Evolutionary conservation across 2,329 filamentous ascomycete species (phyloP).

Genomic region (Xylariaceae sp.): DNA sequence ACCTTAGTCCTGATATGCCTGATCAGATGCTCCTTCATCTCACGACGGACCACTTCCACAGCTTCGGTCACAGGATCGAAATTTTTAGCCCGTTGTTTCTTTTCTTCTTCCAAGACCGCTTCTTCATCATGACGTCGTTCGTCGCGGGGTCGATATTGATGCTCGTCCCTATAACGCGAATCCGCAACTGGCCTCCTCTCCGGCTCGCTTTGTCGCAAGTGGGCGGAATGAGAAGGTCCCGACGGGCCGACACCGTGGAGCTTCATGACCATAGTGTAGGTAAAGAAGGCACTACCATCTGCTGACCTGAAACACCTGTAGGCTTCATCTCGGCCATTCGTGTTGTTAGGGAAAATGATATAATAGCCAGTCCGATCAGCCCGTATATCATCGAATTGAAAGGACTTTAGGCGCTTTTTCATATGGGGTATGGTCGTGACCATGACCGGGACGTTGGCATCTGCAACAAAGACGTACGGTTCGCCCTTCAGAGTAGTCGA

Average conservation of each 20-base stretch:
- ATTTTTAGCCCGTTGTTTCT: constrained; percentile 81
- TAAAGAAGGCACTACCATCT: constrained; percentile 85
- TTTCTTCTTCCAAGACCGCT: constrained; percentile 85
- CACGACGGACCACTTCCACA: constrained; percentile 73
- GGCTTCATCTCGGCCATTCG: constrained; percentile 76
- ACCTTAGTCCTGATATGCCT: constrained; percentile 87
- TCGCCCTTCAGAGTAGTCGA: constrained; percentile 71
- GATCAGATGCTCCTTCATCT: constrained; percentile 84
- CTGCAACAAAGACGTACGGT: constrained; percentile 90
- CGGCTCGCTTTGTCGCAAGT: constrained; percentile 29
- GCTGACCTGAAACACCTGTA: constrained; percentile 78
- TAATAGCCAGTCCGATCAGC: constrained; percentile 88
- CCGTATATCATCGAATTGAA: constrained; percentile 78
- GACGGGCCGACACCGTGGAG: constrained; percentile 54
- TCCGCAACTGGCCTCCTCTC: constrained; percentile 42
- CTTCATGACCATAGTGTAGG: constrained; percentile 89
- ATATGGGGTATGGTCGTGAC: constrained; percentile 85
- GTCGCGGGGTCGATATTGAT: constrained; percentile 67
- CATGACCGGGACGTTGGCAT: constrained; percentile 84
- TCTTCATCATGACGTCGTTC: constrained; percentile 74
- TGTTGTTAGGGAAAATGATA: constrained; percentile 82
- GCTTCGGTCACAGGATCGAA: constrained; percentile 90
- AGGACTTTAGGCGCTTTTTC: constrained; percentile 84
- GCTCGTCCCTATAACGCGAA: constrained; percentile 64
- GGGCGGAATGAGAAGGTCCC: constrained; percentile 35